Evolutionary conservation across 805 yeast species (phyloP), one percentile per base, ranked within the genome.

Genomic region (Candida vaughaniae): DNA sequence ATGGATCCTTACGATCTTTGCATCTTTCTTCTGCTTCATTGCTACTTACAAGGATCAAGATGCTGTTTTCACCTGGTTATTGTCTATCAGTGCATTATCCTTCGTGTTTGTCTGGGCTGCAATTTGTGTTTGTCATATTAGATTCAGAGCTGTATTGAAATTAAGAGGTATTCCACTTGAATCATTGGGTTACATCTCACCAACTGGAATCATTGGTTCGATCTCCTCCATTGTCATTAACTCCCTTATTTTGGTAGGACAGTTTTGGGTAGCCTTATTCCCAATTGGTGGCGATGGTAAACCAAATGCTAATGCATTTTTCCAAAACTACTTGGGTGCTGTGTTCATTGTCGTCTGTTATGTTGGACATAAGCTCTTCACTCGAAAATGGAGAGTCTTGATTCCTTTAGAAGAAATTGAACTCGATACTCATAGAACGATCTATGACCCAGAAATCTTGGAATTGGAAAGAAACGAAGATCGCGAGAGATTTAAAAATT

Each of bases 251-350:
- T 55, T 67, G 45, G 51, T 67, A 37, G 70, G 67, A 16, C 72
- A 67, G 48, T 67, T 67, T 49, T 67, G 70, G 70, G 66, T 67
- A 32, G 69, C 73, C 4, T 61, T 67, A 38, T 67, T 45, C 56
- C 73, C 73, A 6, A 44, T 57, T 38, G 66, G 58, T 3, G 48
- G 49, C 7, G 45, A 40, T 26, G 46, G 51, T 15, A 53, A 41
- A 20, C 58, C 63, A n/a, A 42, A 49, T 34, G 66, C 53, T 11
- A 31, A 40, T 10, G 48, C 50, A 39, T 63, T 63, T 38, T 63
- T 63, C 53, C 60, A 62, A 38, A 47, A 46, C 29, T 62, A 62
- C 46, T 49, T 62, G 37, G 68, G 64, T 33, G 64, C 58, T 17
- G 46, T 56, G 16, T 62, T 62, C n/a, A 49, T 63, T 22, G 31